Evolutionary conservation across 78 protist genomes (phyloP).

Genomic region (Anaeramoeba ignava): DNA sequence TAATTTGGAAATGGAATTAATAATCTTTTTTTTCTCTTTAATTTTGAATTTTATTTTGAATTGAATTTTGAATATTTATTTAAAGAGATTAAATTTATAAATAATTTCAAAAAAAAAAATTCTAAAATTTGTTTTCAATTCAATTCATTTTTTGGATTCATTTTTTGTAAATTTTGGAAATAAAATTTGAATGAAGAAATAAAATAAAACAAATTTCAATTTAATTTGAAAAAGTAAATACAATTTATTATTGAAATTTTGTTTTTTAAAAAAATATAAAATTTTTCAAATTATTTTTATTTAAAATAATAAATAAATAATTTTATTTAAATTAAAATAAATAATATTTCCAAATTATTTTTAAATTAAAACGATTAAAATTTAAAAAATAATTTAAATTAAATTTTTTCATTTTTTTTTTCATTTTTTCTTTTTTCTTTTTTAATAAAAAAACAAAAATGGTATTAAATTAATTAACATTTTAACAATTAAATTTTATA

Average conservation of each 20-base stretch:
- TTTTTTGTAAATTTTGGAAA: not conserved
- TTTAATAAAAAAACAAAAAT: no score
- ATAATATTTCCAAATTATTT: no score
- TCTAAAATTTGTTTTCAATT: not conserved
- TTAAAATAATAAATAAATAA: not conserved
- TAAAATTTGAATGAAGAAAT: not conserved
- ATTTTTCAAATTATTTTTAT: not conserved
- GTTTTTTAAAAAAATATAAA: not conserved
- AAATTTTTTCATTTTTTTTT: no score
- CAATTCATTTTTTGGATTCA: not conserved
- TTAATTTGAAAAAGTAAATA: not conserved
- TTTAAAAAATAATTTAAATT: no score
- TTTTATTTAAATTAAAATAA: not conserved
- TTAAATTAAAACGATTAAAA: no score
- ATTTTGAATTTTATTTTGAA: no score
- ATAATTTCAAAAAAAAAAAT: not conserved
- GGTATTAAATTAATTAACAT: no score
- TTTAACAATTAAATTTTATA: no score
- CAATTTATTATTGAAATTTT: not conserved
- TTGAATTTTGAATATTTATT: slow-evolving; percentile 2
- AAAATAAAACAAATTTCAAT: not conserved
- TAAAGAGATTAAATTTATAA: not conserved
- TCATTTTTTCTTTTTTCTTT: no score
- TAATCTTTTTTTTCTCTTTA: no score
- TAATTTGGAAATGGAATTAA: no score